Conservation (phyloP, 768 basidiomycete genomes). For the Termitomyces eurrhizus region DNA sequence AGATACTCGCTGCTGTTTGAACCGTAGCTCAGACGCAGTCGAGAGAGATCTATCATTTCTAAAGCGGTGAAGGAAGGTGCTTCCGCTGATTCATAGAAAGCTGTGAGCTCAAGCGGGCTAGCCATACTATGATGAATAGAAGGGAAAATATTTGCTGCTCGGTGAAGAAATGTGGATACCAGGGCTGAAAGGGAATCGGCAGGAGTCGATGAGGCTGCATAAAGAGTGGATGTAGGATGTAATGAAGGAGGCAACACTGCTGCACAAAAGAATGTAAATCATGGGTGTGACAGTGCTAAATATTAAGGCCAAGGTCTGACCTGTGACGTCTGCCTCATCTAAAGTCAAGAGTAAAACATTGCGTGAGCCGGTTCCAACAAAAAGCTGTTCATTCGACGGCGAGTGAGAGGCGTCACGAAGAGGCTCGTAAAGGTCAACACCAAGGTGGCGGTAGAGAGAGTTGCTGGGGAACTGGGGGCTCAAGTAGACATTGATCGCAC, state of each 20-base stretch:
- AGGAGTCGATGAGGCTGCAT: slow-evolving; percentile 24
- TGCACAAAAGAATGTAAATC: slow-evolving; percentile 23
- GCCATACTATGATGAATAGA: slow-evolving; percentile 38
- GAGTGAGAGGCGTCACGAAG: slow-evolving; percentile 32
- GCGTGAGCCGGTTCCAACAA: slow-evolving; percentile 54
- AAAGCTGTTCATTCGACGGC: slow-evolving; percentile 33
- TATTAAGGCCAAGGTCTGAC: slow-evolving; percentile 30
- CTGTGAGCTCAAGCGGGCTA: slow-evolving; percentile 32
- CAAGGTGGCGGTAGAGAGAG: slow-evolving; percentile 53
- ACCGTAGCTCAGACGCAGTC: slow-evolving; percentile 46
- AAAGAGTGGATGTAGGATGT: slow-evolving; percentile 42
- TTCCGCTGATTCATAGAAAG: slow-evolving; percentile 52
- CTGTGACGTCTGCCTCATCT: slow-evolving; percentile 50
- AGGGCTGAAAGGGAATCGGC: slow-evolving; percentile 45
- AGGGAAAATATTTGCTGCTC: slow-evolving; percentile 56
- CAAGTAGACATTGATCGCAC: slow-evolving; percentile 59
- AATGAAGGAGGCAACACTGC: slow-evolving; percentile 56
- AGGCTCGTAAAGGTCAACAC: slow-evolving; percentile 63
- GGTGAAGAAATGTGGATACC: slow-evolving; percentile 53
- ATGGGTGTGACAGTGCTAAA: neutral
- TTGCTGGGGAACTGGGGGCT: slow-evolving; percentile 31
- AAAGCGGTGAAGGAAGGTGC: slow-evolving; percentile 58
- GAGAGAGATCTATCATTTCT: slow-evolving; percentile 48
- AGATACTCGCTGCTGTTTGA: slow-evolving; percentile 51
- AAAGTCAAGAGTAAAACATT: slow-evolving; percentile 53